Base-by-base conservation (phyloP, 257 asterid species). In the Solanum corneliomulleri region DNA sequence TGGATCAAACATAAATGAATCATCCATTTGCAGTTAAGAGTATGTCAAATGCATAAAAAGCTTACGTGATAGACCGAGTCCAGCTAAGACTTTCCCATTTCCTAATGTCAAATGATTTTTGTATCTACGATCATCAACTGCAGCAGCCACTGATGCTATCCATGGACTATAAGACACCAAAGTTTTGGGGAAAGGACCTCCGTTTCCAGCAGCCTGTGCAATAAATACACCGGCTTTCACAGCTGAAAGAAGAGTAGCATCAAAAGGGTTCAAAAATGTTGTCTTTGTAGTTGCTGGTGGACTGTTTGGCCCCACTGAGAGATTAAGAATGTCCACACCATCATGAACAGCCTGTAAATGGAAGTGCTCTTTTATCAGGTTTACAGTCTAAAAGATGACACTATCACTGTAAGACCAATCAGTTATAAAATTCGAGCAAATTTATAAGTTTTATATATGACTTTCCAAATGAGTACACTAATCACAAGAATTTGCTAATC, bases 291-390 rank as follows among this genome's bases (percentile, higher is more conserved):
- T 89, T 81, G 98, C 94, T 37, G 98, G 98, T 64, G 99, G 99
- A 91, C 99, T 95, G 88, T 94, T 97, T n/a, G 98, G 99, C 71
- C 99, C 99, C 85, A 97, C 98, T 10, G 99, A 97, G 71, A 97
- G 97, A 90, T 97, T 97, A 88, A 97, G 91, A 86, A 97, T 94
- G 91, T 97, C 99, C 83, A 97, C 99, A 42, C 99, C 99, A 88
- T 97, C 99, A 76, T 93, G 95, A 87, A 96, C 99, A 88, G 99
- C 99, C 99, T 97, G 95, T 87, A 60, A 81, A 87, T 87, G 91
- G 49, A 84, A 35, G 86, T 82, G 3, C 29, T 39, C 86, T 74
- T 68, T 69, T 82, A 47, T 93, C 86, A 92, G 90, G 14, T 25
- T 37, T 72, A 33, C 60, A 52, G 82, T 86, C 31, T 23, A 86